phyloP scores from a whole-genome alignment of 148 eudicot genomes.

The Nyssa sinensis region DNA sequence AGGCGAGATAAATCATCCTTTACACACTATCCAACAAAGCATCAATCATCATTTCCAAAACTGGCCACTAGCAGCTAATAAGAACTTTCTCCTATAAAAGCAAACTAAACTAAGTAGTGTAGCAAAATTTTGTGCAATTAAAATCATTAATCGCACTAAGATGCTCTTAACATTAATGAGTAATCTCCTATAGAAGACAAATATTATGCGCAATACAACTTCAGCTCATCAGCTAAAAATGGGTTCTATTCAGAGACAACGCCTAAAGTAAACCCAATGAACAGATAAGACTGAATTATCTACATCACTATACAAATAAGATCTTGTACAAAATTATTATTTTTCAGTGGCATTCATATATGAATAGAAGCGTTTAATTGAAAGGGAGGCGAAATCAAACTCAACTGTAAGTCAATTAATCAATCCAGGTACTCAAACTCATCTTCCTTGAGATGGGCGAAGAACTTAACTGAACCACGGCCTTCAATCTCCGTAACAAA shows the following conservation, averaged over 20 bases:
- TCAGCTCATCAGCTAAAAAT: too few relatives aligned
- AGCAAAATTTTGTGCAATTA: not conserved
- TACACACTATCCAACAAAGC: too few relatives aligned
- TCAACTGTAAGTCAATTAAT: constrained; percentile 2
- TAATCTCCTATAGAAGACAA: too few relatives aligned
- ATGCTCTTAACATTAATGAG: too few relatives aligned
- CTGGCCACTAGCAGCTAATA: too few relatives aligned
- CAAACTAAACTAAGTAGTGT: not conserved
- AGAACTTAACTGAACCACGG: constrained; percentile 52
- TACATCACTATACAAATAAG: constrained; percentile 8
- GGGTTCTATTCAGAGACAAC: not conserved
- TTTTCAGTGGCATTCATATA: not conserved
- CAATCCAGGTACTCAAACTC: constrained; percentile 64
- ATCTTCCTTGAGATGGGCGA: constrained; percentile 74
- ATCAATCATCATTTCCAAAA: too few relatives aligned
- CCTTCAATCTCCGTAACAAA: constrained; percentile 35
- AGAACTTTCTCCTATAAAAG: too few relatives aligned
- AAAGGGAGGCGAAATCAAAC: not conserved
- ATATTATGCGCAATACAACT: not conserved
- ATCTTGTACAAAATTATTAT: not conserved
- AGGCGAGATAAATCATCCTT: too few relatives aligned
- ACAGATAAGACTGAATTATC: constrained; percentile 10
- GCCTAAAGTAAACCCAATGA: not conserved
- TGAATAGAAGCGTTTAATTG: constrained; percentile 6
- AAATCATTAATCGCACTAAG: too few relatives aligned